Evolutionary conservation across 2,329 filamentous ascomycete genomes (phyloP).

Genomic region (Xylaria sp.): DNA sequence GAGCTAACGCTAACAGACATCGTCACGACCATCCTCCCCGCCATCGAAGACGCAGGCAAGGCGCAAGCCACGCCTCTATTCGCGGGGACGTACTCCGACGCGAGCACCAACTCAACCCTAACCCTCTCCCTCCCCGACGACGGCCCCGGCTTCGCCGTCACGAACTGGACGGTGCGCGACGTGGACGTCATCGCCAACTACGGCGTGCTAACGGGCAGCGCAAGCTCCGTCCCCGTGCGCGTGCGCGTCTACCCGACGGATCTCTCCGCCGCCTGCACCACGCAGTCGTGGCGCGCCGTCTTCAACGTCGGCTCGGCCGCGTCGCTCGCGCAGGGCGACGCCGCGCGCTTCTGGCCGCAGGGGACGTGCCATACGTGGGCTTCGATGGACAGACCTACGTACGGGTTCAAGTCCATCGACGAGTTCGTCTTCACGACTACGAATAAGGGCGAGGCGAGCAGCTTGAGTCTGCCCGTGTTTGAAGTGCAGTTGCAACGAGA

Average conservation of each 20-base stretch:
- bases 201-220: constrained; percentile 38
- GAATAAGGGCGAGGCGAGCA: constrained; percentile 32
- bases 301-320: constrained; percentile 42
- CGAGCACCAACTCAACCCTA: constrained; percentile 54
- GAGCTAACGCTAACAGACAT: constrained; percentile 46
- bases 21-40: constrained; percentile 53
- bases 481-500: constrained; percentile 36
- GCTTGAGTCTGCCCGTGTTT: constrained; percentile 41
- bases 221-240: constrained; percentile 33
- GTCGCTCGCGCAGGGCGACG: constrained; percentile 41
- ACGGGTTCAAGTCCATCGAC: constrained; percentile 47
- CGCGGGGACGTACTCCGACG: constrained; percentile 55
- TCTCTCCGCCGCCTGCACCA: constrained; percentile 31
- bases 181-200: constrained; percentile 55
- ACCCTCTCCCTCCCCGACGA: constrained; percentile 52
- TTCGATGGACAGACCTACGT: constrained; percentile 44
- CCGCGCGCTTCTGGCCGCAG: constrained; percentile 42
- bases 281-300: constrained; percentile 42
- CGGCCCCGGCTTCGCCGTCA: constrained; percentile 55
- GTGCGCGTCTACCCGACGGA: constrained; percentile 46
- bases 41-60: constrained; percentile 56
- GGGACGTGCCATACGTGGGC: constrained; percentile 45
- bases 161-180: constrained; percentile 55
- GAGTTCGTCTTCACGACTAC: constrained; percentile 43
- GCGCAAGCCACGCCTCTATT: constrained; percentile 50